A percentile compares a stretch with the other conserved stretches of the same genome.
Conservation (phyloP, 805 yeast species). For the Komagataella populi region DNA sequence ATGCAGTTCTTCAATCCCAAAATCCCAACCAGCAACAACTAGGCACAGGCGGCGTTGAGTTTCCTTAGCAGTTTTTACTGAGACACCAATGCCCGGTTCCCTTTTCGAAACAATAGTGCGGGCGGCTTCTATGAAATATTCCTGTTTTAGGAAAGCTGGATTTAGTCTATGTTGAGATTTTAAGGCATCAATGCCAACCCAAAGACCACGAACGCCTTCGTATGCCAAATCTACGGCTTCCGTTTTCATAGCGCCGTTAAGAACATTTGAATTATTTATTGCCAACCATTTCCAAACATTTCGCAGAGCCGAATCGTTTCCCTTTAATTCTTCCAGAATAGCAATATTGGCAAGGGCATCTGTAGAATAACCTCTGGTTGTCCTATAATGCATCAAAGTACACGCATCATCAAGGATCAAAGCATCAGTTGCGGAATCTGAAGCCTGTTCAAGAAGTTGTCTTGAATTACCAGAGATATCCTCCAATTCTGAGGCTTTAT, state of each 20-base stretch:
- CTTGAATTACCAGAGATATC: constrained; percentile 1
- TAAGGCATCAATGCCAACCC: constrained; percentile 61
- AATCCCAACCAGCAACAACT: constrained; percentile 84
- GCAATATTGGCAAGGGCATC: constrained; percentile 52
- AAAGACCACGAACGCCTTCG: constrained; percentile 80
- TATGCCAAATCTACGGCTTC: constrained; percentile 70
- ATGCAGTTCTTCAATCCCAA: constrained; percentile 63
- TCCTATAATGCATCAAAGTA: constrained; percentile 56
- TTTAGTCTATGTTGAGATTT: constrained; percentile 33
- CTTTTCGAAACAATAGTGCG: constrained; percentile 29
- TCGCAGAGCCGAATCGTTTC: constrained; percentile 42
- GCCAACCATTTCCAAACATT: constrained; percentile 91
- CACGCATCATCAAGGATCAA: constrained; percentile 57
- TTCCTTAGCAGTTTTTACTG: constrained; percentile 33
- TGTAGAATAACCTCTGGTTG: constrained; percentile 57
- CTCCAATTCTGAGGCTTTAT: constrained; percentile 1
- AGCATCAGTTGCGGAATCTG: constrained; percentile 2
- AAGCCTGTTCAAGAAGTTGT: not conserved
- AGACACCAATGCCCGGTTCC: constrained; percentile 24
- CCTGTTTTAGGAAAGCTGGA: constrained; percentile 18
- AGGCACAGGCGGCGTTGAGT: constrained; percentile 68
- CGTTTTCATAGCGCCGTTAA: constrained; percentile 52
- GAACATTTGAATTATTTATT: constrained; percentile 51
- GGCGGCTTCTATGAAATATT: constrained; percentile 34
- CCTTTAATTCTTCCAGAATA: constrained; percentile 38